A percentile compares a stretch with the other conserved stretches of the same genome.
Evolutionary conservation across 164 flowering plant species (phyloP).

Genomic region (Annona squamosa): DNA sequence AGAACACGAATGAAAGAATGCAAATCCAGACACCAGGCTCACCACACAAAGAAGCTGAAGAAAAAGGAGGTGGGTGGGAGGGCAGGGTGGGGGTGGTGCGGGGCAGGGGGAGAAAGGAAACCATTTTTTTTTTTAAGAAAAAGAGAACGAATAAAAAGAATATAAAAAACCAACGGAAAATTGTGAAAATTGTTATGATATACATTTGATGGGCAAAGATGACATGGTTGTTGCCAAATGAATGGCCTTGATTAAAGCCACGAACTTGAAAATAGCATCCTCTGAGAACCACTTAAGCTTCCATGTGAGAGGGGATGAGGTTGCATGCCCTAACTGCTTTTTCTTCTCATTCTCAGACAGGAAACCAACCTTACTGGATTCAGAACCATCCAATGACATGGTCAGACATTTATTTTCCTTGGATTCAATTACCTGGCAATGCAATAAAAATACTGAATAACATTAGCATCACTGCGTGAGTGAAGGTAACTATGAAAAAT

Average conservation of each 20-base stretch:
- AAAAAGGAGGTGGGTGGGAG: slow-evolving; percentile 11
- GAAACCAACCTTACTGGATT: slow-evolving; percentile 7
- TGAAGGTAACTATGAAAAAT: not conserved
- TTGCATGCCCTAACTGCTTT: slow-evolving; percentile 6
- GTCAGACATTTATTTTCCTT: slow-evolving; percentile 35
- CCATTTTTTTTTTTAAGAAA: slow-evolving; percentile 12
- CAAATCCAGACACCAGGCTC: slow-evolving; percentile 8
- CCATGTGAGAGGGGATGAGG: slow-evolving; percentile 31
- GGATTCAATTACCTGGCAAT: slow-evolving; percentile 51
- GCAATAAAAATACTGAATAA: not conserved
- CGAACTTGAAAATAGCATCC: slow-evolving; percentile 46
- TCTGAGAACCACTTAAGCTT: slow-evolving; percentile 64
- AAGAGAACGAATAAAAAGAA: slow-evolving; percentile 35
- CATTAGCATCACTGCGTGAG: not conserved
- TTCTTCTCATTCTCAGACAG: slow-evolving; percentile 2
- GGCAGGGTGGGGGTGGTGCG: slow-evolving; percentile 15
- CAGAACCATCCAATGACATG: slow-evolving; percentile 26
- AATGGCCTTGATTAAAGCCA: slow-evolving; percentile 51
- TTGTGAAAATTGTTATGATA: slow-evolving; percentile 10
- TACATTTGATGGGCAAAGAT: slow-evolving; percentile 33
- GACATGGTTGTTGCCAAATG: slow-evolving; percentile 33
- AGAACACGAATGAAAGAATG: slow-evolving; percentile 32
- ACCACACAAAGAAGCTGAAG: slow-evolving; percentile 16
- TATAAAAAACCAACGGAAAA: slow-evolving; percentile 6
- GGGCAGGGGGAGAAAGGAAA: slow-evolving; percentile 10